phyloP scores from a whole-genome alignment of 2,329 filamentous ascomycete genomes.

The Aspergillus versicolor region DNA sequence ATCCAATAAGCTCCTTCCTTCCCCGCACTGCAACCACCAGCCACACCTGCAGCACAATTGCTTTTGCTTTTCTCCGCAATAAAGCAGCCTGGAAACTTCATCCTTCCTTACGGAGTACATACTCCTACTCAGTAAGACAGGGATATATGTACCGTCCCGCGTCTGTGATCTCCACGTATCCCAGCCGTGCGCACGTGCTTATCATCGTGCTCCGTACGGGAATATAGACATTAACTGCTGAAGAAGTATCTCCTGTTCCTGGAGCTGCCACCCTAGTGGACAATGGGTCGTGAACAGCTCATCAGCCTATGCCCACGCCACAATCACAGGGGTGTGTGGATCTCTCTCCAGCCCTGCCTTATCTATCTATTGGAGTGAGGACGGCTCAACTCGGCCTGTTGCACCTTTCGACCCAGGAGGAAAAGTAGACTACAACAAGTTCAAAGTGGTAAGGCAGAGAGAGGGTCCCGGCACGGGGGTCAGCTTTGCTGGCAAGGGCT shows the following conservation, averaged over 20 bases:
- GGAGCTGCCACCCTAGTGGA: too few relatives aligned
- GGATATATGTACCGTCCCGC: neutral
- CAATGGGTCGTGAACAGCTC: too few relatives aligned
- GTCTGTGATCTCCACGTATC: neutral
- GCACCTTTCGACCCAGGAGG: too few relatives aligned
- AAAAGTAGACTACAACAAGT: neutral
- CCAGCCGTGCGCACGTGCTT: neutral
- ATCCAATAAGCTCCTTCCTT: neutral
- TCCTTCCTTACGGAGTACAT: neutral
- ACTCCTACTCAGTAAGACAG: neutral
- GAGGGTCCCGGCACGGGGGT: too few relatives aligned
- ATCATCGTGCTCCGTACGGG: too few relatives aligned
- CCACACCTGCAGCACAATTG: neutral
- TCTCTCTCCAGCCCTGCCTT: too few relatives aligned
- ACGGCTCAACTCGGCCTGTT: too few relatives aligned
- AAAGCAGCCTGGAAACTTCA: neutral
- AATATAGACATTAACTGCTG: too few relatives aligned
- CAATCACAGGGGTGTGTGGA: too few relatives aligned
- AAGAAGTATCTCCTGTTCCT: too few relatives aligned
- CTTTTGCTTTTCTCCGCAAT: neutral
- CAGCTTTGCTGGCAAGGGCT: neutral
- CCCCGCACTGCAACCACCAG: neutral
- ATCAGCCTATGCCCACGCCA: too few relatives aligned
- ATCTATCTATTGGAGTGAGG: too few relatives aligned
- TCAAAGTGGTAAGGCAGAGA: neutral